Percentiles rank a stretch among this genome's conserved stretches.
These are phyloP conservation scores for Kwoniella dendrophila DNA, from an alignment of 768 basidiomycete species.

Conservation along the genomic window DNA sequence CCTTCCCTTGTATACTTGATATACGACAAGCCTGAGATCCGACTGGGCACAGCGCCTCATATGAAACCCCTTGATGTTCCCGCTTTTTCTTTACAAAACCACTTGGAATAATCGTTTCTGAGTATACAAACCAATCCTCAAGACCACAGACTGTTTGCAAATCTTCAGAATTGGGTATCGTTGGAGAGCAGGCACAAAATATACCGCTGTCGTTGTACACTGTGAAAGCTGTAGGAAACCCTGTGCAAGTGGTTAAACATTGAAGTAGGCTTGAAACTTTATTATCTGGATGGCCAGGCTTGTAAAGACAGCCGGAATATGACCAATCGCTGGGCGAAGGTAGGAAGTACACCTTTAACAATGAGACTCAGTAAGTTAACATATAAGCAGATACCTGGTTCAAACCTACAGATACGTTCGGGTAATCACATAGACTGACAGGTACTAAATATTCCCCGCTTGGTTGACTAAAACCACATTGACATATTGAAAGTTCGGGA, in stretches of 20 bases:
- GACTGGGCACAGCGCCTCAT: slow-evolving; percentile 3
- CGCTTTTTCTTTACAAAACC: slow-evolving; percentile 1
- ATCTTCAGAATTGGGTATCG: background rate
- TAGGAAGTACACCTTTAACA: background rate
- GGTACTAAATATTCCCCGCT: background rate
- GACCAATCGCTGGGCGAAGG: slow-evolving; percentile 8
- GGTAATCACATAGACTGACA: slow-evolving; percentile 6
- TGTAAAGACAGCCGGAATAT: slow-evolving; percentile 4
- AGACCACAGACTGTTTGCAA: slow-evolving; percentile 7
- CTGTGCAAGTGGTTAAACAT: background rate
- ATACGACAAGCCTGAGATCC: slow-evolving; percentile 4
- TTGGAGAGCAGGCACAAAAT: background rate
- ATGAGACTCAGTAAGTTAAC: background rate
- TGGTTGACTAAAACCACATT: slow-evolving; percentile 1
- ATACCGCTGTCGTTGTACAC: slow-evolving; percentile 2
- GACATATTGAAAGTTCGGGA: slow-evolving; percentile 2
- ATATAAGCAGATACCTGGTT: background rate
- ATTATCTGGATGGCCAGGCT: background rate
- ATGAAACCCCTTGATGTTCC: background rate
- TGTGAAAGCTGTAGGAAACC: slow-evolving; percentile 4
- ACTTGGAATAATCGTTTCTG: slow-evolving; percentile 5
- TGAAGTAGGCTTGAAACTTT: background rate
- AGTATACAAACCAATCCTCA: slow-evolving; percentile 11
- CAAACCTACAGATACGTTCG: background rate
- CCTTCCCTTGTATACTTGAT: background rate